Evolutionary conservation across 768 basidiomycete genomes (phyloP), one percentile per base, ranked within the genome.

Genomic region (Lactarius psammicola): DNA sequence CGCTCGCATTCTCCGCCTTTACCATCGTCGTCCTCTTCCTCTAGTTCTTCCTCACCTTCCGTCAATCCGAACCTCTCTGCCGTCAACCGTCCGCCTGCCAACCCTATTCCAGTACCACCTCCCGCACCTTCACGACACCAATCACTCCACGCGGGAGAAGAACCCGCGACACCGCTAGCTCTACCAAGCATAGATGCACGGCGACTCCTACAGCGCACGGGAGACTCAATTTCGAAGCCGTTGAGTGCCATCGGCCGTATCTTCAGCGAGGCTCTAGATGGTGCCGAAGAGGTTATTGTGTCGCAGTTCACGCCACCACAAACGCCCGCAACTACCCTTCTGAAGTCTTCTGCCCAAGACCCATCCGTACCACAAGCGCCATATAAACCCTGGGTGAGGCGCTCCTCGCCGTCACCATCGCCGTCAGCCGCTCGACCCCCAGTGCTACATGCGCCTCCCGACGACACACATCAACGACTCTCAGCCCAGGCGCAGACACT

Each of bases 221-320:
- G 94, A 9, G 92, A 94, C 73, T 90, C 86, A 0, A 89, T 96
- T 63, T 94, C 90, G 9, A 94, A 94, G 74, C 94, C 94, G 3
- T 82, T 97, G n/a, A 91, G 80, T 68, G 92, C 94, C 1, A 89
- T 97, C 59, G 84, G 93, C 20, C 86, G 90, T 59, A 94, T 97
- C 67, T 88, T 96, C 74, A 90, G 85, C 66, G 91, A 91, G 54
- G 93, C 92, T 0, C 77, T 94, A 13, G 90, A 93, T 71, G 83
- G 84, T 40, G 85, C 83, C 0, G 87, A 88, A 67, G 86, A 84
- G 68, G 63, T 23, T 1, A 31, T 69, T 9, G 40, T 18, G 4
- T 10, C 60, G 15, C 68, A 67, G 49, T 77, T 89, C 57, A 60
- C 38, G 20, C 56, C 62, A n/a, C 65, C 59, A 17, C 55, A 63